A percentile compares a stretch with the other conserved stretches of the same genome.
phyloP scores from a whole-genome alignment of 495 filamentous ascomycete genomes.

The Penicillium nucicola region DNA sequence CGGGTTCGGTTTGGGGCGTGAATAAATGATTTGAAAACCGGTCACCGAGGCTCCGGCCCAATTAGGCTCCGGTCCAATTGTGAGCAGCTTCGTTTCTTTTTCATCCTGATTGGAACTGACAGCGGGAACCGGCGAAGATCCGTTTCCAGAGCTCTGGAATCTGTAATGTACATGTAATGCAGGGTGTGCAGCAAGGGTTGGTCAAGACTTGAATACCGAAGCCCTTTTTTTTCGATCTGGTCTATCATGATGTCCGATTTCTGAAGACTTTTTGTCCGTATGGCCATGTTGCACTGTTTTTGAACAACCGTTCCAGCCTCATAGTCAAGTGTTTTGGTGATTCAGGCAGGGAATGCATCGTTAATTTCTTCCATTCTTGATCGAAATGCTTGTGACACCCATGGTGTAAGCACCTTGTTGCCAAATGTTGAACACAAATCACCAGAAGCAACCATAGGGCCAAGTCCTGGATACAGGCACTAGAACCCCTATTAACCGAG shows the following conservation, averaged over 20 bases:
- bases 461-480: constrained; percentile 12
- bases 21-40: constrained; percentile 5
- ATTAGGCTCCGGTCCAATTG: constrained; percentile 9
- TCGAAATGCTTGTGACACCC: constrained; percentile 6
- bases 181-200: constrained; percentile 14
- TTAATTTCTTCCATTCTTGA: neutral
- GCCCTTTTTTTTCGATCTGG: neutral
- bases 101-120: constrained; percentile 16
- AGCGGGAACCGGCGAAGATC: constrained; percentile 23
- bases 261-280: neutral
- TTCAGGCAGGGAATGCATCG: neutral
- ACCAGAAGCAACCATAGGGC: neutral
- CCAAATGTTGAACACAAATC: neutral
- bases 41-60: constrained; percentile 8
- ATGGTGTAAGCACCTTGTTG: neutral
- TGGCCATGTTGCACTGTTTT: neutral
- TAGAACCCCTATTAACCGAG: constrained; percentile 11
- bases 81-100: neutral
- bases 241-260: neutral
- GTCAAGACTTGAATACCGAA: constrained; percentile 2
- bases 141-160: constrained; percentile 13
- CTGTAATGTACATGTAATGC: constrained; percentile 10
- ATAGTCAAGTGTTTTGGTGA: neutral
- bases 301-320: neutral
- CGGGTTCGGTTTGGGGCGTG: constrained; percentile 3